A percentile compares a stretch with the other conserved stretches of the same genome.
phyloP scores from a whole-genome alignment of 169 alveolate species.

The Cyclospora cayetanensis region DNA sequence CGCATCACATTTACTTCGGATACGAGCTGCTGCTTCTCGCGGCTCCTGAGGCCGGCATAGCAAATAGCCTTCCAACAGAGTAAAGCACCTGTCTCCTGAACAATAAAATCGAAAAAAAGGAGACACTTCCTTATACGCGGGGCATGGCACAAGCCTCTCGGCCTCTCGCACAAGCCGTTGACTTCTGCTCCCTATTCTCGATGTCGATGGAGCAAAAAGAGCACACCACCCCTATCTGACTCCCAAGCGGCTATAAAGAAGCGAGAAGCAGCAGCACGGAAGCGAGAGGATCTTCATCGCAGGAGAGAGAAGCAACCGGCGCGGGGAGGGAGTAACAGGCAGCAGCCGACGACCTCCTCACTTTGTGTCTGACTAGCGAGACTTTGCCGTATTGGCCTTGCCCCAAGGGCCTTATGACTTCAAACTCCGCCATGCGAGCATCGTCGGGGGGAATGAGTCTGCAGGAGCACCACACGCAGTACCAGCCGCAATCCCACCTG shows the following conservation, averaged over 20 bases:
- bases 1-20: conserved; percentile 87
- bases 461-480: not conserved
- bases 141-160: not conserved
- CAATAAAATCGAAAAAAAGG: not conserved
- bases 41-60: conserved; percentile 94
- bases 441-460: conserved; percentile 69
- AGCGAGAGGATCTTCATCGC: not conserved
- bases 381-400: conserved; percentile 93
- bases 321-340: too few species aligned
- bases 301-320: not conserved
- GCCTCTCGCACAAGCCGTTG: not conserved
- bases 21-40: conserved; percentile 95
- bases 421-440: conserved; percentile 82
- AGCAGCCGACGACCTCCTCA: conserved; percentile 60
- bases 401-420: conserved; percentile 86
- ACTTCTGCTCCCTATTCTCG: too few species aligned
- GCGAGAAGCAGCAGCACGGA: not conserved
- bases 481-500: too few species aligned
- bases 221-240: too few species aligned
- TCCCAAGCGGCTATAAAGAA: too few species aligned
- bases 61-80: conserved; percentile 96
- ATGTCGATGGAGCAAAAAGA: too few species aligned
- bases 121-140: not conserved
- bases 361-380: conserved; percentile 88
- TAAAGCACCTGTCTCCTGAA: conserved; percentile 78